Percentiles rank a stretch among this genome's conserved stretches.
Evolutionary conservation across 2,329 filamentous ascomycete species (phyloP).

Genomic region (Phoma sp.): DNA sequence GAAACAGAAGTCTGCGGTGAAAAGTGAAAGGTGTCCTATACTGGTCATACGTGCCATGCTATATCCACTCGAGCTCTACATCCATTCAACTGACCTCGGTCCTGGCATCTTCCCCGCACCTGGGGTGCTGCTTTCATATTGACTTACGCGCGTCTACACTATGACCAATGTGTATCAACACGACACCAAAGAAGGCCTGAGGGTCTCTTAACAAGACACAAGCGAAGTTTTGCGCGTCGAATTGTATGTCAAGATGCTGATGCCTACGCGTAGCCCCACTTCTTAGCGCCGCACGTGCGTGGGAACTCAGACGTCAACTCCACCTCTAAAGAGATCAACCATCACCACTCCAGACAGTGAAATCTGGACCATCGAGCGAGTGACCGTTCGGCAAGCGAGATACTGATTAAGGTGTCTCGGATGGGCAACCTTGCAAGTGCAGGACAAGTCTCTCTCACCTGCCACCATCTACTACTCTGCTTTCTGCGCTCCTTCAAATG

Average conservation of each 20-base stretch:
- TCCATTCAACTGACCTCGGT: constrained; percentile 4
- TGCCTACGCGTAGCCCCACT: background rate
- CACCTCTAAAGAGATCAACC: background rate
- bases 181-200: too few species aligned
- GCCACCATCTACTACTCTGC: background rate
- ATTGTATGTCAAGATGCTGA: background rate
- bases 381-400: too few species aligned
- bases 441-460: background rate
- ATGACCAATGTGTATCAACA: too few species aligned
- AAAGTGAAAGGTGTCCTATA: too few species aligned
- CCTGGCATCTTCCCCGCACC: constrained; percentile 10
- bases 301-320: background rate
- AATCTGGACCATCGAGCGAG: background rate
- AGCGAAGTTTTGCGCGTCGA: too few species aligned
- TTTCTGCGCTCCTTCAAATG: background rate
- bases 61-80: background rate
- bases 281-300: background rate
- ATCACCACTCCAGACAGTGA: background rate
- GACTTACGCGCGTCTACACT: background rate
- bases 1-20: background rate
- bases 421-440: background rate
- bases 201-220: too few species aligned
- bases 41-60: background rate
- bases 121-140: background rate
- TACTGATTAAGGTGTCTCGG: background rate